phyloP scores from a whole-genome alignment of 2,329 filamentous ascomycete genomes.

The Anthostomella pinea region DNA sequence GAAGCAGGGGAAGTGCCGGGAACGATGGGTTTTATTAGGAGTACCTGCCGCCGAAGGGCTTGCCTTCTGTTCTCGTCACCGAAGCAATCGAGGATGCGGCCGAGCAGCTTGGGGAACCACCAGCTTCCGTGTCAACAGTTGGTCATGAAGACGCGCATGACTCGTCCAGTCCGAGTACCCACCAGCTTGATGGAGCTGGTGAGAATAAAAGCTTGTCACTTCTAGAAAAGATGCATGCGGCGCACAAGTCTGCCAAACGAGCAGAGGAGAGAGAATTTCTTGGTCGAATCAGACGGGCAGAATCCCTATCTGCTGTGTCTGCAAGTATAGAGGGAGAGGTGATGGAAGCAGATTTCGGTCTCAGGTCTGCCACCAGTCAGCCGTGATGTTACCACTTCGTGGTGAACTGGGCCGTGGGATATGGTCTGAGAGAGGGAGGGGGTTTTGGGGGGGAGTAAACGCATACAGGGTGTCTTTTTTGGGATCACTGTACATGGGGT shows the following conservation, averaged over 20 bases:
- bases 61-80: conserved; percentile 15
- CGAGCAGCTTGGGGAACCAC: not conserved
- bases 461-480: conserved; percentile 4
- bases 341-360: conserved; percentile 20
- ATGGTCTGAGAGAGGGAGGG: too few relatives aligned
- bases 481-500: conserved; percentile 1
- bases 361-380: conserved; percentile 12
- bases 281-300: conserved; percentile 18
- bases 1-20: conserved; percentile 26
- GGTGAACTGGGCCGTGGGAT: too few relatives aligned
- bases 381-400: conserved; percentile 9
- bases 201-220: conserved; percentile 4
- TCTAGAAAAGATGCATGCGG: conserved; percentile 22
- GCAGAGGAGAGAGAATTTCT: conserved; percentile 22
- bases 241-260: conserved; percentile 26
- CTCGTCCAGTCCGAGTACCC: conserved; percentile 2
- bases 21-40: conserved; percentile 36
- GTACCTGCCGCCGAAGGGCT: conserved; percentile 18
- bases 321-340: not conserved
- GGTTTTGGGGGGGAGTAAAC: not conserved
- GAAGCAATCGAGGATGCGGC: conserved; percentile 13
- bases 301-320: conserved; percentile 20
- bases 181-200: conserved; percentile 4
- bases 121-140: conserved; percentile 1
- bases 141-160: conserved; percentile 2